Evolutionary conservation across 2,329 filamentous ascomycete species (phyloP), one percentile per base, ranked within the genome.

Genomic region (Lachnum nothofagi): DNA sequence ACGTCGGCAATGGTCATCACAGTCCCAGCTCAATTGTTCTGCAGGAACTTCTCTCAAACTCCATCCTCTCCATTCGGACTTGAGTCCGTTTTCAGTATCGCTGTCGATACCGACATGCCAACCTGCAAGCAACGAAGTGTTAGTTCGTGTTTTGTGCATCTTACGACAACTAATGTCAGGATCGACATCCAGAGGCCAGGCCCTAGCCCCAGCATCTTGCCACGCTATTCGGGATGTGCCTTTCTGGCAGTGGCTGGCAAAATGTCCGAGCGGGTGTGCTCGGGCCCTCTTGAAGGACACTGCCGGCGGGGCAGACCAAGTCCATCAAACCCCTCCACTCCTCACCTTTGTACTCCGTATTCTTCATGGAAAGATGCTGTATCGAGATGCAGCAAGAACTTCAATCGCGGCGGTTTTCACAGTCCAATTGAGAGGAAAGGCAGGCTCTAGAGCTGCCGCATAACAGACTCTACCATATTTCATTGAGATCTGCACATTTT

Each of bases 191-290:
- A n/a, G 12, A 5, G 25, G 9, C 20, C 39, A 27, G 7, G 10
- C 39, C 25, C 40, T 31, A 31, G 19, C 19, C 23, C 19, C 16
- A 31, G 16, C 22, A 19, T 19, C 19, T 5, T 22, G 29, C 19
- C 39, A 16, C 9, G 27, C 17, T 23, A 33, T 37, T 44, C 5
- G 16, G 34, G 5, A 7, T 8, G 16, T 10, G 29, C 16, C 22
- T 39, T 39, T 20, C 8, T n/a, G 9, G 12, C 19, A 25, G 8
- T 38, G 43, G 6, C n/a, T 16, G 43, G 42, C 34, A 45, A 38
- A n/a, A 45, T 27, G 27, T 45, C 43, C 34, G 25, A 45, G 43
- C 43, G 43, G 6, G 8, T 6, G 12, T 34, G 43, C 34, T 38
- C 20, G 43, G 43, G 17, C 24, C 43, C 16, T 33, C n/a, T 19